phyloP scores from a whole-genome alignment of 306 rosid species.

The Quillaja saponaria region DNA sequence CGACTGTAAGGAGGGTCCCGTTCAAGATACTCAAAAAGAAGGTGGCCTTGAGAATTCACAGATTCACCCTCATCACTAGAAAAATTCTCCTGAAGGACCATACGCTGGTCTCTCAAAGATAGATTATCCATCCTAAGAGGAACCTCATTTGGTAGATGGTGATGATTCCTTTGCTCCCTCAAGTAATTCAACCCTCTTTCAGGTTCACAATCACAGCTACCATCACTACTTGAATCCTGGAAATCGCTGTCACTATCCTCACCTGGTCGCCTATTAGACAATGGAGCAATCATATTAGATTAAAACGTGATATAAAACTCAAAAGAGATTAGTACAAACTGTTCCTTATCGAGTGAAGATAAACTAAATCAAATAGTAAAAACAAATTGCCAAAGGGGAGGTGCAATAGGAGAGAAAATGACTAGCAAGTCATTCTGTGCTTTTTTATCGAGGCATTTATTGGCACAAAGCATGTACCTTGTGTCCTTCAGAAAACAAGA shows the following conservation, averaged over 20 bases:
- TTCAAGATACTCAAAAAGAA: constrained; percentile 79
- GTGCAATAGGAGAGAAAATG: too few species aligned
- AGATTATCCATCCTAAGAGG: constrained; percentile 52
- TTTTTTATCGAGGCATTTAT: too few species aligned
- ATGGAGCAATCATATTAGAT: constrained; percentile 14
- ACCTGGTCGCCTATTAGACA: constrained; percentile 59
- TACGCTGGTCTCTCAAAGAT: constrained; percentile 57
- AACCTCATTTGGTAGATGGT: constrained; percentile 41
- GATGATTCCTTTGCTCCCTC: constrained; percentile 51
- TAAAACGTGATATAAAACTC: constrained; percentile 2
- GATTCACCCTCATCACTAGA: constrained; percentile 87
- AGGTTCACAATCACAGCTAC: constrained; percentile 75
- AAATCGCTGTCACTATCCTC: constrained; percentile 88
- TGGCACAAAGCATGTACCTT: too few species aligned
- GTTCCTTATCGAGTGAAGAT: not conserved
- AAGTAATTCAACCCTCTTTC: constrained; percentile 44
- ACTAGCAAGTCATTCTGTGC: too few species aligned
- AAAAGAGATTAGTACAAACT: not conserved
- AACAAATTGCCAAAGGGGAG: not conserved
- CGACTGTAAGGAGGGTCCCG: constrained; percentile 74
- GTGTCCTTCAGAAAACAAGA: too few species aligned
- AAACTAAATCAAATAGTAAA: not conserved
- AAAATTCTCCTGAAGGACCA: constrained; percentile 59
- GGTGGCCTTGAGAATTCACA: constrained; percentile 57
- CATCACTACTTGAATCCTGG: constrained; percentile 88